A percentile compares a stretch with the other conserved stretches of the same genome.
phyloP scores from a whole-genome alignment of 2,329 filamentous ascomycete genomes.

The Pseudogymnoascus sp. region DNA sequence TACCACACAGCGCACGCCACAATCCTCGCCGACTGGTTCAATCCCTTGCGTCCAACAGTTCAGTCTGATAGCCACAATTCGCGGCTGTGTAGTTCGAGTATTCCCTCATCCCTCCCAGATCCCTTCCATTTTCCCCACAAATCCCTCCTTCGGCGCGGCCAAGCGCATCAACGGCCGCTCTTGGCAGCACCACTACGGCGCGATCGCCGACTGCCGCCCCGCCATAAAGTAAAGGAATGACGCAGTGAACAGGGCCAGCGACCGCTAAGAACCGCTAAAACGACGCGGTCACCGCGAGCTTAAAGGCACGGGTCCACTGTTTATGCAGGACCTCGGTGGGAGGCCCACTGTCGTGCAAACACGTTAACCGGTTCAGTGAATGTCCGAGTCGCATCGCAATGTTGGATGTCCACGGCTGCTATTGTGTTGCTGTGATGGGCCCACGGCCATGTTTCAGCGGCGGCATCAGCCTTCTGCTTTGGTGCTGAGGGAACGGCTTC shows the following conservation, averaged over 20 bases:
- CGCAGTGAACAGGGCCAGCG: neutral
- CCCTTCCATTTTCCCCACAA: neutral
- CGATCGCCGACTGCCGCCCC: neutral
- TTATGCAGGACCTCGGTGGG: neutral
- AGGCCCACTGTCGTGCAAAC: neutral
- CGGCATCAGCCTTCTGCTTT: neutral
- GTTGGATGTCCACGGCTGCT: neutral
- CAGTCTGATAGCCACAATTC: neutral
- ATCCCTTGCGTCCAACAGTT: neutral
- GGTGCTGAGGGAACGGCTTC: neutral
- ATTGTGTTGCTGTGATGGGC: neutral
- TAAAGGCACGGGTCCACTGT: neutral
- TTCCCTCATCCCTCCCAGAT: neutral
- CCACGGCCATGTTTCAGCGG: neutral
- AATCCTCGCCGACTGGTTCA: neutral
- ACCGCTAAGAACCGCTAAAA: neutral
- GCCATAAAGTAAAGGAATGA: neutral
- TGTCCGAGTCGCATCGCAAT: constrained; percentile 6
- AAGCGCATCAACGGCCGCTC: neutral
- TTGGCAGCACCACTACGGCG: neutral
- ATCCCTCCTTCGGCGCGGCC: neutral
- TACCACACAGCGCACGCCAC: neutral
- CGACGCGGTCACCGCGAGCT: neutral
- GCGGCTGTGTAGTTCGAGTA: neutral
- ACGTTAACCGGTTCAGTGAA: constrained; percentile 1